These are phyloP conservation scores for Talaromyces nanjingensis DNA, from an alignment of 495 filamentous ascomycete genomes.

Conservation along the genomic window DNA sequence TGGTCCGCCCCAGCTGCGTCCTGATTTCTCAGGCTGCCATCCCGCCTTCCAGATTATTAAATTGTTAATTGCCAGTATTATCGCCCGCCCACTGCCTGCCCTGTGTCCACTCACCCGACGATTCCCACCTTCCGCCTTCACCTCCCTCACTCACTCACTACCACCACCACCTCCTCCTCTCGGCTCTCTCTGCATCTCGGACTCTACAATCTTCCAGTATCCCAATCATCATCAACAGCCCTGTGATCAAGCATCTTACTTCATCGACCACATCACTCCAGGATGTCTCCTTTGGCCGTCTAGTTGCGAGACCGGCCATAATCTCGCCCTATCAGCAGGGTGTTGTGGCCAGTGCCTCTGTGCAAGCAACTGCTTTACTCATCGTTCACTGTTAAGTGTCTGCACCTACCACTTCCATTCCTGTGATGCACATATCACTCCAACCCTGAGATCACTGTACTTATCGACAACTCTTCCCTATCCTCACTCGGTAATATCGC, in stretches of 20 bases:
- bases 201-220: not conserved
- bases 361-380: not conserved
- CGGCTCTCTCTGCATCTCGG: not conserved
- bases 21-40: not conserved
- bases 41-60: not conserved
- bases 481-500: not conserved
- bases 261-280: not conserved
- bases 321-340: not conserved
- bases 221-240: not conserved
- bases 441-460: not conserved
- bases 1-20: not conserved
- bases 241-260: not conserved
- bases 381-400: not conserved
- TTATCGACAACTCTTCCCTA: not conserved
- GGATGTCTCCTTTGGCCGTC: not conserved
- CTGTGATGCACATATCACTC: not conserved
- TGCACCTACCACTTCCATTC: not conserved
- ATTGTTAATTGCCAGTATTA: not conserved
- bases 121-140: constrained; percentile 4
- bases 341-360: not conserved
- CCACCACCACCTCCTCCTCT: not conserved
- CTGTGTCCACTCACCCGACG: not conserved
- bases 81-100: not conserved
- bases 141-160: not conserved
- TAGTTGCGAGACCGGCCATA: constrained; percentile 1